phyloP scores from a whole-genome alignment of 2,329 filamentous ascomycete species.

The Botrytis hyacinthi region DNA sequence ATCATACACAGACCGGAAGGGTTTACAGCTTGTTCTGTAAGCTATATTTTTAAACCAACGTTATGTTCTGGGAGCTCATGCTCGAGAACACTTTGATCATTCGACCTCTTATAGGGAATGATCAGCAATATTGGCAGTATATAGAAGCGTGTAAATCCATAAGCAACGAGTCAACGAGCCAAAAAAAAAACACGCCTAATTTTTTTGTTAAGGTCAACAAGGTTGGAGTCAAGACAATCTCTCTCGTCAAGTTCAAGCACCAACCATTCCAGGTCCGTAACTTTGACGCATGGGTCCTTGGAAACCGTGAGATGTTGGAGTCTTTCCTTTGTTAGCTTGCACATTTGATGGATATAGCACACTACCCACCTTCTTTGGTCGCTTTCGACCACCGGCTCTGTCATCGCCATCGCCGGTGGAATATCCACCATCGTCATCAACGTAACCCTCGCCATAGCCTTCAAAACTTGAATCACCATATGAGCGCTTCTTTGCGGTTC shows the following conservation, averaged over 20 bases:
- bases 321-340: conserved; percentile 35
- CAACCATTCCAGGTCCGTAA: conserved; percentile 59
- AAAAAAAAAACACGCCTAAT: conserved; percentile 9
- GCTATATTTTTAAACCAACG: conserved; percentile 14
- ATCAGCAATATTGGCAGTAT: neutral
- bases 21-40: conserved; percentile 7
- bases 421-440: conserved; percentile 66
- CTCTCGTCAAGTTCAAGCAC: conserved; percentile 43
- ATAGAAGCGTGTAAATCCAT: conserved; percentile 16
- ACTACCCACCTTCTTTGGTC: conserved; percentile 60
- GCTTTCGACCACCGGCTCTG: conserved; percentile 52
- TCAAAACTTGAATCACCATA: conserved; percentile 74
- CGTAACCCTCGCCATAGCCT: conserved; percentile 70
- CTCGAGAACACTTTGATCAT: conserved; percentile 1
- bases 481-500: conserved; percentile 68
- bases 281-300: conserved; percentile 39
- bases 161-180: conserved; percentile 15
- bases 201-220: conserved; percentile 8
- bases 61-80: conserved; percentile 4
- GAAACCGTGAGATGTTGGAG: conserved; percentile 30
- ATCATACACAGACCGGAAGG: conserved; percentile 11
- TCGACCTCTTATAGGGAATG: conserved; percentile 10
- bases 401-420: conserved; percentile 72
- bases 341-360: conserved; percentile 25
- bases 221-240: conserved; percentile 8